Evolutionary conservation across 2,329 filamentous ascomycete genomes (phyloP).

Genomic region (Scedosporium dehoogii): DNA sequence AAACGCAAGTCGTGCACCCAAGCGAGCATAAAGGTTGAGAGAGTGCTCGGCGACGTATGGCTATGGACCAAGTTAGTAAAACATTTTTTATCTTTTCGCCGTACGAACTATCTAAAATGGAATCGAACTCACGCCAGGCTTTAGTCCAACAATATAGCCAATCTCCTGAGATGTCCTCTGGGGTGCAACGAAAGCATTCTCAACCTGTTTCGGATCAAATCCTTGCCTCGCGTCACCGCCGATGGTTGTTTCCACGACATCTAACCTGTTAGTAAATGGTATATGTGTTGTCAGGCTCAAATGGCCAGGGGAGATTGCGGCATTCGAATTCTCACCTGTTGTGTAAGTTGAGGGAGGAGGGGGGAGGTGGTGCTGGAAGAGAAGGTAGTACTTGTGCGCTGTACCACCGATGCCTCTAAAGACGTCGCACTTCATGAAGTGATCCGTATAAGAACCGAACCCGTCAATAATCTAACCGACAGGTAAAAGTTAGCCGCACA

Average conservation of each 20-base stretch:
- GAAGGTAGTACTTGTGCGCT: conserved; percentile 95
- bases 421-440: conserved; percentile 87
- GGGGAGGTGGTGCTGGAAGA: conserved; percentile 91
- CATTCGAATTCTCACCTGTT: conserved; percentile 39
- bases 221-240: conserved; percentile 46
- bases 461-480: conserved; percentile 69
- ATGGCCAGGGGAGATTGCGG: too few relatives aligned
- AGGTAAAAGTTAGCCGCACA: conserved; percentile 23
- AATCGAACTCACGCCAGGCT: conserved; percentile 55
- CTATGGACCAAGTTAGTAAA: conserved; percentile 33
- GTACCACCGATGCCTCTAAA: conserved; percentile 87
- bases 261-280: not conserved
- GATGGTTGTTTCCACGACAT: conserved; percentile 24
- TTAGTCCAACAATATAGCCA: conserved; percentile 63
- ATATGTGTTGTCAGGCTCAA: too few relatives aligned
- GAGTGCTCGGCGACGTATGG: conserved; percentile 88
- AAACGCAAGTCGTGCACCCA: conserved; percentile 76
- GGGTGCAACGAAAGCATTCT: conserved; percentile 61
- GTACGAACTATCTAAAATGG: conserved; percentile 14
- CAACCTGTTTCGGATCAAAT: conserved; percentile 43
- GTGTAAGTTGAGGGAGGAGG: conserved; percentile 82
- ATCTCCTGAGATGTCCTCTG: conserved; percentile 46
- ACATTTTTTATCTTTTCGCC: conserved; percentile 14
- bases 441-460: conserved; percentile 85
- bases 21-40: conserved; percentile 73